phyloP scores from a whole-genome alignment of 1,284 basidiomycete genomes.

The Sporisorium reilianum region DNA sequence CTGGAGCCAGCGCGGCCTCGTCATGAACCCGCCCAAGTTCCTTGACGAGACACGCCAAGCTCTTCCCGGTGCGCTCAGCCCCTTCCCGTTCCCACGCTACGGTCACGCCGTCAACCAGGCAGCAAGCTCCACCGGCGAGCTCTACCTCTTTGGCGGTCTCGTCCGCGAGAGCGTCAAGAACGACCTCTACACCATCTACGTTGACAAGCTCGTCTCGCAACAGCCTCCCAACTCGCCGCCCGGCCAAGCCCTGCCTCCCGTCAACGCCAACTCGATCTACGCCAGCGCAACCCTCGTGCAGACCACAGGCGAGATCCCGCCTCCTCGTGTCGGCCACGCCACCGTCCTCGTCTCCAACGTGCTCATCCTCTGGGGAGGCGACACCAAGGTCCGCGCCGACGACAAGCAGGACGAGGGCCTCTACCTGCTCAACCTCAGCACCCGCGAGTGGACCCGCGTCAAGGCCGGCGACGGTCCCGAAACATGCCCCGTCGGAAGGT shows the following conservation, averaged over 20 bases:
- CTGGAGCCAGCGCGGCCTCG: constrained; percentile 65
- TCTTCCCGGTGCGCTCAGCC: constrained; percentile 66
- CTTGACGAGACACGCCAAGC: constrained; percentile 66
- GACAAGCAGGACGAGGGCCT: constrained; percentile 93
- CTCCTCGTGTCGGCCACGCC: constrained; percentile 92
- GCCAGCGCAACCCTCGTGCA: constrained; percentile 72
- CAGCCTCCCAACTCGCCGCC: constrained; percentile 76
- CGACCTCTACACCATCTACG: constrained; percentile 79
- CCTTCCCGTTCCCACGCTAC: constrained; percentile 91
- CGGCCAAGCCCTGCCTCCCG: constrained; percentile 15
- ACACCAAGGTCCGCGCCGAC: constrained; percentile 80
- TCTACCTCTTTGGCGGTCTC: constrained; percentile 96
- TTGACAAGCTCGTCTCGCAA: constrained; percentile 75
- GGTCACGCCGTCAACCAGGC: constrained; percentile 93
- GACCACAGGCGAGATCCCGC: constrained; percentile 89
- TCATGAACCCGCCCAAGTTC: constrained; percentile 68
- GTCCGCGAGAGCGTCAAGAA: constrained; percentile 91
- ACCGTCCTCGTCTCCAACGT: constrained; percentile 95
- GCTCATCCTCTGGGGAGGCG: constrained; percentile 97
- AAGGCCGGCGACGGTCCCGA: constrained; percentile 61
- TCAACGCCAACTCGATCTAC: constrained; percentile 70
- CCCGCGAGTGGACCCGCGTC: constrained; percentile 93
- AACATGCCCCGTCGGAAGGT: constrained; percentile 83
- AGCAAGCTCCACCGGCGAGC: constrained; percentile 81
- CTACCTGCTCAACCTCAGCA: constrained; percentile 89